Evolutionary conservation across 139 green algal genomes (phyloP), one percentile per base, ranked within the genome.

Genomic region (Chlorella sp.): DNA sequence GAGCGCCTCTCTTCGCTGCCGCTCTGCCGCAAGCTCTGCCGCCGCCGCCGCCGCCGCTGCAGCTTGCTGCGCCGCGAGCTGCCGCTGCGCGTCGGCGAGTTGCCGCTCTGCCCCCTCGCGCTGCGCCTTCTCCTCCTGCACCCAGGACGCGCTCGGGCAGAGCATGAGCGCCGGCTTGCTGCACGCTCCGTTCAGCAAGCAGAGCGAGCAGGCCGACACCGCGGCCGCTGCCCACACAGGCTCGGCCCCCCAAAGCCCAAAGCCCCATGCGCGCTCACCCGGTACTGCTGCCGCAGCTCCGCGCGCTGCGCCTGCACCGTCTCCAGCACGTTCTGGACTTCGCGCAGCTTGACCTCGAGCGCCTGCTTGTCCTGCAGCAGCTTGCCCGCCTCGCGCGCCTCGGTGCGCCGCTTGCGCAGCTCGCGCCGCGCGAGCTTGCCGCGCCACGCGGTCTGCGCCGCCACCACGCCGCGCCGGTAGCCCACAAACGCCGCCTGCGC

Each of bases 311-410:
- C 81, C 81, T 94, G 89, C 64, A 96, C 86, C 31, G 82, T 88
- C 74, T 93, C 90, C 69, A 97, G 83, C 55, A 90, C 91, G 55
- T 66, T 75, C 59, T 90, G 73, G 77, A 94, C 67, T 77, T 97
- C 91, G 69, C 82, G 73, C 36, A 94, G 69, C 70, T 82, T 79
- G 23, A 46, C 66, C 79, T 97, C 91, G 63, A 98, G 86, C 14
- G 77, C 86, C 59, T 91, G 86, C 88, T 98, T 98, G 89, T 98
- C 94, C 85, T 93, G 86, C 73, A 97, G 81, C 73, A 98, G 88
- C 82, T 94, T 94, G 67, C 76, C 86, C 21, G 86, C 78, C 79
- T 96, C 91, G 55, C 92, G 83, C 19, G 91, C 91, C 60, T 87
- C 80, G 4, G 63, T 51, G 3, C 83, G 64, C 29, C 85, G 73